Conservation (phyloP, 352 stramenopile species). For the Peronospora tabacina region DNA sequence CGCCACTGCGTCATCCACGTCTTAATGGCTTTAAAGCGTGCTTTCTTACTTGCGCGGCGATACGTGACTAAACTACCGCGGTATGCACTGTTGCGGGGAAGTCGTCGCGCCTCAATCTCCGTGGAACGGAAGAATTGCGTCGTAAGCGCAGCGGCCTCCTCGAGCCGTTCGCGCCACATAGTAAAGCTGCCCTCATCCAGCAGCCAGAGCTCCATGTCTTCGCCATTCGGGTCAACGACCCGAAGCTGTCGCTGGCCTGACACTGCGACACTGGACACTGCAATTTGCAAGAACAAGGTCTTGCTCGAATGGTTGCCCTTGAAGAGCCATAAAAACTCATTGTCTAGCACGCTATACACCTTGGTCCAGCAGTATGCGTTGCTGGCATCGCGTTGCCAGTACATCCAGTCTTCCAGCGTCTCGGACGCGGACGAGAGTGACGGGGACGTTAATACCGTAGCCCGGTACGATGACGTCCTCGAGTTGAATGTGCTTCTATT, state of each 20-base stretch:
- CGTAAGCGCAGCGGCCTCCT: conserved; percentile 53
- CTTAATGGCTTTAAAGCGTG: conserved; percentile 41
- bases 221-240: conserved; percentile 65
- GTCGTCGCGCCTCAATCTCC: conserved; percentile 41
- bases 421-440: conserved; percentile 29
- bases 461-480: conserved; percentile 30
- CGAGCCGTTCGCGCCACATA: conserved; percentile 45
- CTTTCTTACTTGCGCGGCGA: conserved; percentile 42
- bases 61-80: conserved; percentile 63
- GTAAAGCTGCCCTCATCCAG: conserved; percentile 44
- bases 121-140: conserved; percentile 57
- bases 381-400: conserved; percentile 70
- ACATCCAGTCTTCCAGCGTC: conserved; percentile 69
- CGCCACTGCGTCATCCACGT: conserved; percentile 36
- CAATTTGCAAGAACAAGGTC: conserved; percentile 69
- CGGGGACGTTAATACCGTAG: conserved; percentile 37
- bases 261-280: conserved; percentile 56
- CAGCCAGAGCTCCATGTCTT: conserved; percentile 70
- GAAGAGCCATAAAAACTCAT: conserved; percentile 79
- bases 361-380: conserved; percentile 75
- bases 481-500: conserved; percentile 34
- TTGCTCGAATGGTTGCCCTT: conserved; percentile 48
- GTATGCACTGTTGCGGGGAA: conserved; percentile 55
- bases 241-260: conserved; percentile 58
- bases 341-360: conserved; percentile 69